Conservation (phyloP, 164 flowering plant species). For the Macadamia tetraphylla region DNA sequence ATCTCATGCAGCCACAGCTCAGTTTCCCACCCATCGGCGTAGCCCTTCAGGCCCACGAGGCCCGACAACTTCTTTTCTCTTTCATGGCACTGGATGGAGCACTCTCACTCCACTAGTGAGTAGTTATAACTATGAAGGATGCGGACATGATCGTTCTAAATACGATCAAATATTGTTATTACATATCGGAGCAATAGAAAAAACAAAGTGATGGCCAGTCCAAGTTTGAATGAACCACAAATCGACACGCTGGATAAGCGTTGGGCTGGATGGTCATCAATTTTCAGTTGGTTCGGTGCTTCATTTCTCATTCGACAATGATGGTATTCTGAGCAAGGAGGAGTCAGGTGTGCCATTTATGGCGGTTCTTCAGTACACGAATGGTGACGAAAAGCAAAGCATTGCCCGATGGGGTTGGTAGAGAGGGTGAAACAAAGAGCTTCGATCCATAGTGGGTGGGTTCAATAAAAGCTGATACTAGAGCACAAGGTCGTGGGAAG, state of each 20-base stretch:
- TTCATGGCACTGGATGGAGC: too few relatives aligned
- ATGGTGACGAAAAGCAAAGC: neutral
- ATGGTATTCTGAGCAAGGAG: slow-evolving; percentile 20
- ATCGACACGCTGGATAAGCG: neutral
- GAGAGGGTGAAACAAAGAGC: slow-evolving; percentile 19
- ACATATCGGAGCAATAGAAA: slow-evolving; percentile 3
- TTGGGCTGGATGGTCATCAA: slow-evolving; percentile 5
- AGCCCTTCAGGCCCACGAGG: too few relatives aligned
- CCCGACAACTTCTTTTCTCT: too few relatives aligned
- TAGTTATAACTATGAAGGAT: too few relatives aligned
- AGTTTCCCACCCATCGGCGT: too few relatives aligned
- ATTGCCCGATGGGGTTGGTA: slow-evolving; percentile 12
- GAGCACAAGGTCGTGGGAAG: slow-evolving; percentile 10
- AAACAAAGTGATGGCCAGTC: slow-evolving; percentile 13
- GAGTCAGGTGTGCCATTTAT: slow-evolving; percentile 28
- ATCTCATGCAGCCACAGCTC: too few relatives aligned
- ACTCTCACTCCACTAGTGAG: too few relatives aligned
- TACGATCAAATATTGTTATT: slow-evolving; percentile 7
- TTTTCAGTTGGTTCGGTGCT: slow-evolving; percentile 23
- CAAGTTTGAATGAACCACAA: slow-evolving; percentile 15
- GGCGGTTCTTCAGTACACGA: slow-evolving; percentile 9
- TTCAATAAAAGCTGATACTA: slow-evolving; percentile 15
- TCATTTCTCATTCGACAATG: slow-evolving; percentile 35
- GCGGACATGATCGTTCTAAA: slow-evolving; percentile 3
- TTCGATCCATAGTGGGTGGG: slow-evolving; percentile 16